A percentile compares a stretch with the other conserved stretches of the same genome.
Evolutionary conservation across 345 rosid genomes (phyloP).

Genomic region (Sonneratia caseolaris): DNA sequence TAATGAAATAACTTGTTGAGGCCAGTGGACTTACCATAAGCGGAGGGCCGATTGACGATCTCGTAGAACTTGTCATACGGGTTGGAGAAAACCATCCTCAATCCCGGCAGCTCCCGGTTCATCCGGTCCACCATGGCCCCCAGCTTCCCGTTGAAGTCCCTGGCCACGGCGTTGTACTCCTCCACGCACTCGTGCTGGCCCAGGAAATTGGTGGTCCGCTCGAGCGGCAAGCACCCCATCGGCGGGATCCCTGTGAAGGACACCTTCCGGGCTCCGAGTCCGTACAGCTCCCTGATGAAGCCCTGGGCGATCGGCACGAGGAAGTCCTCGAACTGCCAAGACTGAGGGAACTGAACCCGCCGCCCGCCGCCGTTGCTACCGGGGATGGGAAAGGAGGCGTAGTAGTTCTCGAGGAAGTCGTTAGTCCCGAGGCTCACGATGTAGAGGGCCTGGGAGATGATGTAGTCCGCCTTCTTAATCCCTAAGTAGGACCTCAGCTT

Average conservation of each 20-base stretch:
- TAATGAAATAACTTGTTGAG: background rate
- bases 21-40: slow-evolving; percentile 24
- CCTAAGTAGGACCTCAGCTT: slow-evolving; percentile 36
- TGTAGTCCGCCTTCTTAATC: slow-evolving; percentile 17
- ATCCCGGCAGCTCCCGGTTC: slow-evolving; percentile 39
- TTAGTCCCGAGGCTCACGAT: slow-evolving; percentile 34
- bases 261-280: slow-evolving; percentile 43
- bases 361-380: slow-evolving; percentile 41
- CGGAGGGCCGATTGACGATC: slow-evolving; percentile 28
- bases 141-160: slow-evolving; percentile 42
- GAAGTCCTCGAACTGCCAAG: slow-evolving; percentile 32
- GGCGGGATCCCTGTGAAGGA: slow-evolving; percentile 51
- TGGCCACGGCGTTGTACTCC: slow-evolving; percentile 36
- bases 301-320: slow-evolving; percentile 27
- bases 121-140: slow-evolving; percentile 19
- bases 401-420: slow-evolving; percentile 5
- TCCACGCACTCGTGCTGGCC: slow-evolving; percentile 19
- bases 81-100: slow-evolving; percentile 24
- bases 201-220: slow-evolving; percentile 39
- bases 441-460: slow-evolving; percentile 29
- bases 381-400: background rate
- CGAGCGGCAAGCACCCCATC: slow-evolving; percentile 69
- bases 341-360: slow-evolving; percentile 20
- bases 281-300: slow-evolving; percentile 26
- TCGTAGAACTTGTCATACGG: slow-evolving; percentile 26